A percentile compares a stretch with the other conserved stretches of the same genome.
phyloP scores from a whole-genome alignment of 768 basidiomycete genomes.

The Dendrothele bispora region DNA sequence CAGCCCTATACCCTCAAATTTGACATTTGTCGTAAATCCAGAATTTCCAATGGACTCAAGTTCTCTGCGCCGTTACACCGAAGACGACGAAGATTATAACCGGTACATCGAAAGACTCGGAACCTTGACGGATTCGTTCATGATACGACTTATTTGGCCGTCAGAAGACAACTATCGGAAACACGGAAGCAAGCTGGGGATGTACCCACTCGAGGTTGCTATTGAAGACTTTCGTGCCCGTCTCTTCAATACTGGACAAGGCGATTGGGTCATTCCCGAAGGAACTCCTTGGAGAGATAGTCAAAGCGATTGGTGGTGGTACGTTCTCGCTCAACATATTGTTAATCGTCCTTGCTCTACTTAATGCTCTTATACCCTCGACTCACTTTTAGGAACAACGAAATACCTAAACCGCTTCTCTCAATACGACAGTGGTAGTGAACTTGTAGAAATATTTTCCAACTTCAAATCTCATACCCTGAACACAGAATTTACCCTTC shows the following conservation, averaged over 20 bases:
- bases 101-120: not conserved
- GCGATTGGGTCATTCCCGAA: conserved; percentile 11
- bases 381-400: too few species aligned
- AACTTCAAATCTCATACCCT: too few species aligned
- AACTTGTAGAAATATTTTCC: too few species aligned
- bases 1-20: not conserved
- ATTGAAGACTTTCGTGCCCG: conserved; percentile 11
- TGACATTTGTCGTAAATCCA: too few species aligned
- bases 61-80: too few species aligned
- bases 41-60: too few species aligned
- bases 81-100: not conserved
- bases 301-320: conserved; percentile 1
- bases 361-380: too few species aligned
- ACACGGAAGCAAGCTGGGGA: not conserved
- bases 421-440: too few species aligned
- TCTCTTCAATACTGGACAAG: conserved; percentile 3
- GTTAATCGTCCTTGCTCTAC: too few species aligned
- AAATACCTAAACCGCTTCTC: too few species aligned
- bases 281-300: not conserved
- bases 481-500: too few species aligned
- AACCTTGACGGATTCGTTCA: conserved; percentile 4
- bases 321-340: too few species aligned
- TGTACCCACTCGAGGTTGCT: conserved; percentile 10
- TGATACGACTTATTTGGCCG: conserved; percentile 9
- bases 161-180: conserved; percentile 2